phyloP scores from a whole-genome alignment of 2,329 filamentous ascomycete species.

The Trichoderma guizhouense region DNA sequence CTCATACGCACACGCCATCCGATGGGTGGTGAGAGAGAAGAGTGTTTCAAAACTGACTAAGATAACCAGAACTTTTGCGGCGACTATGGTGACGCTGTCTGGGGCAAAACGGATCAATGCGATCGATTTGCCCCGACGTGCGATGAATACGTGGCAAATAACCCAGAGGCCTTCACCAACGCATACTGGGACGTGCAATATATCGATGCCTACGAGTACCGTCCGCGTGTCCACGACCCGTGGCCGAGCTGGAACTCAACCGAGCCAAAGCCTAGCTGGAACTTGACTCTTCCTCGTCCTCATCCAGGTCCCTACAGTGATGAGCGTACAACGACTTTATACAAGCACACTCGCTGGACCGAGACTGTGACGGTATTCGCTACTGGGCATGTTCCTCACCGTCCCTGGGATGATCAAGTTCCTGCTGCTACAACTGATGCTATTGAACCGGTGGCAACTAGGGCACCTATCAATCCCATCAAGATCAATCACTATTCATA shows the following conservation, averaged over 20 bases:
- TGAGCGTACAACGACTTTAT: conserved; percentile 28
- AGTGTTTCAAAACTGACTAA: background rate
- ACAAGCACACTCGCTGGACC: conserved; percentile 28
- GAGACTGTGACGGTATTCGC: conserved; percentile 24
- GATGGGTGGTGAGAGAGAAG: background rate
- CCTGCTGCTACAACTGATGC: conserved; percentile 10
- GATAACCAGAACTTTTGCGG: conserved; percentile 64
- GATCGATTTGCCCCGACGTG: conserved; percentile 42
- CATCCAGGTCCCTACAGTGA: background rate
- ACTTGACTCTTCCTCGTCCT: background rate
- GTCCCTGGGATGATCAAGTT: background rate
- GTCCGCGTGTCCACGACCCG: background rate
- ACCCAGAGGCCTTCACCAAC: conserved; percentile 42
- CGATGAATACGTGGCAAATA: conserved; percentile 44
- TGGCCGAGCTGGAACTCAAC: background rate
- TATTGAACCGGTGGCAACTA: background rate
- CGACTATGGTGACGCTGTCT: conserved; percentile 60
- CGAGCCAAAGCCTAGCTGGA: background rate
- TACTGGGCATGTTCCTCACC: background rate
- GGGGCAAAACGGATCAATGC: conserved; percentile 41
- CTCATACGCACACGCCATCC: background rate
- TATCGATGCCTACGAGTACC: conserved; percentile 45
- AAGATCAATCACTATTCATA: conserved; percentile 33
- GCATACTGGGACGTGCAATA: conserved; percentile 54
- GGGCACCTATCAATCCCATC: conserved; percentile 30